Conservation (phyloP, 345 rosid species). For the Eucalyptus virginea region DNA sequence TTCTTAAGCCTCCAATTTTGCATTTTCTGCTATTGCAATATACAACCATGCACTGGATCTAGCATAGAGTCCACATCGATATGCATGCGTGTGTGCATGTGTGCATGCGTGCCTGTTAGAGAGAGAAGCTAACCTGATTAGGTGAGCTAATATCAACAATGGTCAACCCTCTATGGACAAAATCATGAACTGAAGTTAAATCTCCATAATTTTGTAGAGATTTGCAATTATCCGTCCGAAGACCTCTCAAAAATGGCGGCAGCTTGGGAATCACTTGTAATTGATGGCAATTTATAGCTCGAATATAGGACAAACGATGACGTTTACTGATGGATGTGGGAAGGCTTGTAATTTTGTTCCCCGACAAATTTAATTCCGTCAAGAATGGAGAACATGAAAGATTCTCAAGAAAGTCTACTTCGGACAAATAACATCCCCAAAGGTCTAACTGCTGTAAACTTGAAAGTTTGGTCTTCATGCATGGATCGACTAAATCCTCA, state of each 20-base stretch:
- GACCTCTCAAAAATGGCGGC: not conserved
- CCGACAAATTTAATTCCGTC: accelerated
- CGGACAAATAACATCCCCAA: not conserved
- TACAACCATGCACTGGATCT: not conserved
- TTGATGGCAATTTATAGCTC: not conserved
- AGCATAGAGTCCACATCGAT: not conserved
- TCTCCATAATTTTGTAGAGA: not conserved
- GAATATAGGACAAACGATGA: not conserved
- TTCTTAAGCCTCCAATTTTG: not conserved
- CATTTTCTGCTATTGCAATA: not conserved
- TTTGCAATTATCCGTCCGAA: not conserved
- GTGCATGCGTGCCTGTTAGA: accelerated
- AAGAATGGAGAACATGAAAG: not conserved
- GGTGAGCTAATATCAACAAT: not conserved
- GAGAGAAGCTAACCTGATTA: not conserved
- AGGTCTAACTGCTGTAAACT: accelerated
- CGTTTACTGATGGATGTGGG: not conserved
- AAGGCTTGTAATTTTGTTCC: not conserved
- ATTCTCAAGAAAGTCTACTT: not conserved
- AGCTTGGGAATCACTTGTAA: not conserved
- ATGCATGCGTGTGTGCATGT: not conserved
- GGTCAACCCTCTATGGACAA: not conserved
- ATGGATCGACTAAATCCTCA: not conserved
- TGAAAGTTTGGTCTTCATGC: not conserved
- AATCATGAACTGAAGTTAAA: not conserved